These are phyloP conservation scores for Aureobasidium sp. DNA, from an alignment of 2,329 filamentous ascomycete genomes.

Conservation along the genomic window DNA sequence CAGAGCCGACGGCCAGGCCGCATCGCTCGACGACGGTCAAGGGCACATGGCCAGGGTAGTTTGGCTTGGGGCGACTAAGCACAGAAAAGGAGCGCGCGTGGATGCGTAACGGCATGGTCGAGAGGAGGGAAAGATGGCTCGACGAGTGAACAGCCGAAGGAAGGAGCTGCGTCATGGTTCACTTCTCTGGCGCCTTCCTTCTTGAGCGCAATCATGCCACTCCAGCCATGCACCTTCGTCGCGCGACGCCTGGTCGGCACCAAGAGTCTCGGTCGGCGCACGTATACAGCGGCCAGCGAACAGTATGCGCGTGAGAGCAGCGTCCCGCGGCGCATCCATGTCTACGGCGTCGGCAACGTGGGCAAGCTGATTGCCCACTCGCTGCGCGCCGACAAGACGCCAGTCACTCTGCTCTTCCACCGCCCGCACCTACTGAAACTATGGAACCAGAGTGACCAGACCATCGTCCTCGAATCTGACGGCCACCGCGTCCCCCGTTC, in stretches of 20 bases:
- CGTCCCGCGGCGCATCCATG: constrained; percentile 54
- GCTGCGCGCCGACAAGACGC: constrained; percentile 56
- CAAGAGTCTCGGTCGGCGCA: neutral
- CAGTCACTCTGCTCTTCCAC: constrained; percentile 75
- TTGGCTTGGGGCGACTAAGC: constrained; percentile 75
- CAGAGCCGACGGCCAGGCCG: constrained; percentile 59
- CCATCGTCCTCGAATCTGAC: constrained; percentile 42
- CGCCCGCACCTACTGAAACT: constrained; percentile 36
- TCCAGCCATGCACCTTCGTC: neutral
- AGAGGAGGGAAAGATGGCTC: neutral
- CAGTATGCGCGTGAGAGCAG: constrained; percentile 24
- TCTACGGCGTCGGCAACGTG: constrained; percentile 75
- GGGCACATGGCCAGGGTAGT: constrained; percentile 88
- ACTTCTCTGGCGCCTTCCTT: neutral
- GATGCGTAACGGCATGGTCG: neutral
- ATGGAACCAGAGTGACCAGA: constrained; percentile 43
- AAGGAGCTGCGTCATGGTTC: neutral
- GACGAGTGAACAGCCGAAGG: neutral
- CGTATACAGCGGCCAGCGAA: constrained; percentile 20
- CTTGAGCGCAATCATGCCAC: neutral
- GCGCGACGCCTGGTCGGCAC: neutral
- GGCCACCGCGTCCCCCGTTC: constrained; percentile 30
- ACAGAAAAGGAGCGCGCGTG: constrained; percentile 59
- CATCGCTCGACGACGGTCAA: constrained; percentile 71
- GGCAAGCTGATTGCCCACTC: constrained; percentile 72